A percentile compares a stretch with the other conserved stretches of the same genome.
Conservation (phyloP, 495 filamentous ascomycete species). For the Neurospora tetrasperma region DNA sequence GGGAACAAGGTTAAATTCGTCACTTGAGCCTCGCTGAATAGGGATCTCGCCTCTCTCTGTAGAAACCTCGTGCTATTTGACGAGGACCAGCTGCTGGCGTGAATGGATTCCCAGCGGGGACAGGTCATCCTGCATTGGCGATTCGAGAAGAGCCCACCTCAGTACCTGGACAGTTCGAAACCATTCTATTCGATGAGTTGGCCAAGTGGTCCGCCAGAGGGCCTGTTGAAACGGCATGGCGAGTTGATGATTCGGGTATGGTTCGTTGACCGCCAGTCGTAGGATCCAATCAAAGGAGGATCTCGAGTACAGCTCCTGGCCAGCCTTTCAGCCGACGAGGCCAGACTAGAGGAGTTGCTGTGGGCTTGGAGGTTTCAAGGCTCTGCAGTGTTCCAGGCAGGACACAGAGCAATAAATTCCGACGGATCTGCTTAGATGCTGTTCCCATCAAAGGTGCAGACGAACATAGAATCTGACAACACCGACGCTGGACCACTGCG, state of each 20-base stretch:
- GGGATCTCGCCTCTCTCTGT: not conserved
- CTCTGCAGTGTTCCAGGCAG: not conserved
- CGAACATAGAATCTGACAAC: constrained; percentile 7
- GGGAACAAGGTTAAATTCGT: not conserved
- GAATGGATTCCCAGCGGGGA: not conserved
- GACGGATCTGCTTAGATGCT: not conserved
- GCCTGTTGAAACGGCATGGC: not conserved
- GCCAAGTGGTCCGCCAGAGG: constrained; percentile 5
- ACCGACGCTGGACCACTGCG: constrained; percentile 5
- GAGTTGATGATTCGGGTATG: not conserved
- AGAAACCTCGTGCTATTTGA: not conserved
- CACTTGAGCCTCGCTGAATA: not conserved
- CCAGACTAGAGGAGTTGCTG: not conserved
- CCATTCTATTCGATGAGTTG: constrained; percentile 1
- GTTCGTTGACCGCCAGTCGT: constrained; percentile 10
- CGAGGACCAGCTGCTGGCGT: not conserved
- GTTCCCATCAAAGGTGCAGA: not conserved
- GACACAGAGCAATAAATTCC: not conserved
- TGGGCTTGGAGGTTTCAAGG: not conserved
- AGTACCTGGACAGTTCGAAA: not conserved
- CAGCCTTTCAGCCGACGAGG: constrained; percentile 2
- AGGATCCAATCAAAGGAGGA: not conserved
- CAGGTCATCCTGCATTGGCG: constrained; percentile 6
- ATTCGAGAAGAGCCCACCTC: not conserved
- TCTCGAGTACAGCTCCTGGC: not conserved